These are phyloP conservation scores for Patellifolia procumbens DNA, from an alignment of 179 eudicot genomes.

Conservation along the genomic window DNA sequence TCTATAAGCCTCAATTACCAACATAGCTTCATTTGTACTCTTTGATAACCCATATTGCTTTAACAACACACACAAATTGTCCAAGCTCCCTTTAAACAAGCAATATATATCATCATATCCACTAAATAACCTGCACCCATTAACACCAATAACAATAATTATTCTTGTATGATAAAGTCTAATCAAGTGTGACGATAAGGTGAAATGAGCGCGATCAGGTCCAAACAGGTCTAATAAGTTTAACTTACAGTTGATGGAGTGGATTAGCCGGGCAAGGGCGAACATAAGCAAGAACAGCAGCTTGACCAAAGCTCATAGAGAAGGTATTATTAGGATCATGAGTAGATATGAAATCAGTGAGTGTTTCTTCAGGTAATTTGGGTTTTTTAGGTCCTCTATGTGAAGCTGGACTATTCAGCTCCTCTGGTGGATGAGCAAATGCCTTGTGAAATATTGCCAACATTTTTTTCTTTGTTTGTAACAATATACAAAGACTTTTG, in stretches of 20 bases:
- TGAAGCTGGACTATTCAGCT: conserved; percentile 85
- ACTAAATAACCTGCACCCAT: conserved; percentile 60
- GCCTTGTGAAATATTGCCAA: conserved; percentile 88
- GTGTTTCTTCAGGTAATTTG: conserved; percentile 68
- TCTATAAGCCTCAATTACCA: conserved; percentile 73
- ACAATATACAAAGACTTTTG: too few species aligned
- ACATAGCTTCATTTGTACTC: conserved; percentile 70
- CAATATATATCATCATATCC: conserved; percentile 81
- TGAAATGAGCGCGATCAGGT: too few species aligned
- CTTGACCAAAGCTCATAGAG: conserved; percentile 59
- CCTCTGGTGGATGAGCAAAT: conserved; percentile 89
- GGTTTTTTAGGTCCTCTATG: conserved; percentile 44
- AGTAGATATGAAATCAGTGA: conserved; percentile 49
- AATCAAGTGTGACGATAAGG: too few species aligned
- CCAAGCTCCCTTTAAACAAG: conserved; percentile 69
- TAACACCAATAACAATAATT: background rate
- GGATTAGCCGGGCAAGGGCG: conserved; percentile 25
- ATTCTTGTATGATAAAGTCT: too few species aligned
- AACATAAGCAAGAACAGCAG: conserved; percentile 82
- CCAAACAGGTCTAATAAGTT: too few species aligned
- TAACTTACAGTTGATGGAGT: conserved; percentile 34
- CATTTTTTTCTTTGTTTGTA: conserved; percentile 37
- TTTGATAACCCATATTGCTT: conserved; percentile 70
- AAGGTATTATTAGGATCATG: conserved; percentile 47
- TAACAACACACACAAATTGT: conserved; percentile 62